Base-by-base conservation (phyloP, 2,329 filamentous ascomycete genomes). In the Emmonsia crescens region DNA sequence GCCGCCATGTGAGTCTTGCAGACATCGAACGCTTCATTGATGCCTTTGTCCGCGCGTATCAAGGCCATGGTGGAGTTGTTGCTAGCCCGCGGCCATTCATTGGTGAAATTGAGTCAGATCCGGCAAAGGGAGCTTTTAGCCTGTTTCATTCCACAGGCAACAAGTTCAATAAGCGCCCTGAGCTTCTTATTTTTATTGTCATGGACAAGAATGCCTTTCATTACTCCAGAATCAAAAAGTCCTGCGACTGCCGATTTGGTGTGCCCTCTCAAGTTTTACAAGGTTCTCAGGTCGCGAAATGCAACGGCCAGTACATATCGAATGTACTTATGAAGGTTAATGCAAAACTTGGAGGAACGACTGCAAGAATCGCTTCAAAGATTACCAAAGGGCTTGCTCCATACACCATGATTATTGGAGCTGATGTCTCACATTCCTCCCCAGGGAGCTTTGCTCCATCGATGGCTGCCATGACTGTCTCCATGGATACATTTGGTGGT, bases 281-380 rank as follows among this genome's bases (percentile, higher is more conserved):
- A 66, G 78, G 80, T 2, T 76, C 77, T 0, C 88, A 95, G 63
- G 89, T 93, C 0, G 68, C 77, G 44, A 88, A 87, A 71, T 84
- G 83, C 19, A 84, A 88, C 27, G 82, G 82, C 0, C 94, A 99
- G 69, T 97, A 97, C 75, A 88, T 89, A 69, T 94, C 89, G 0
- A 99, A 99, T 64, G 91, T 99, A 0, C 83, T 86, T 65, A 94
- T 99, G 90, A 99, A 99, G 78, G 85, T 99, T 66, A 97, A 99
- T 68, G 89, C 90, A 3, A 99, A 99, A 78, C 82, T 99, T 2
- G 94, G 94, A 16, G 94, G 94, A 5, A 82, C 84, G 0, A 96
- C 91, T 0, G 86, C 77, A 63, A 74, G 79, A 58, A 79, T 78
- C 2, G 68, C 79, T n/a, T 71, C 76, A 2, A 72, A 71, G 78